A percentile compares a stretch with the other conserved stretches of the same genome.
phyloP scores from a whole-genome alignment of 441 rosid genomes.

The Eruca vesicaria region DNA sequence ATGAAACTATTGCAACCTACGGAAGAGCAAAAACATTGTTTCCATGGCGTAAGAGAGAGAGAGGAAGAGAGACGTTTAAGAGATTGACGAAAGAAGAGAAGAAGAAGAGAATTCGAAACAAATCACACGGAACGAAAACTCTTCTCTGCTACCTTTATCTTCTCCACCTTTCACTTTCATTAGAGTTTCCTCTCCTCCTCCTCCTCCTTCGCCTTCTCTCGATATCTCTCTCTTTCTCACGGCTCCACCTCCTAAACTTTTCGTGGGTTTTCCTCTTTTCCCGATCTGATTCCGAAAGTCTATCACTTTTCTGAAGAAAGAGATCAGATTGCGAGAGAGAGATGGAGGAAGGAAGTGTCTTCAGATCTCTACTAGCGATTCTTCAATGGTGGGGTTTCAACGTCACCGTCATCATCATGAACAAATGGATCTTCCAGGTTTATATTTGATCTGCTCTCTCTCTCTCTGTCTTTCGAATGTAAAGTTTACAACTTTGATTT shows the following conservation, averaged over 20 bases:
- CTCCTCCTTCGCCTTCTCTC: slow-evolving; percentile 6
- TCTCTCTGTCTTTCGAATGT: background rate
- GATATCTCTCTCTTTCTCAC: slow-evolving; percentile 9
- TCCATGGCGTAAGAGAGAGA: slow-evolving; percentile 31
- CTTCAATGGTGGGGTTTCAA: slow-evolving; percentile 97
- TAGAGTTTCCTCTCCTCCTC: slow-evolving; percentile 33
- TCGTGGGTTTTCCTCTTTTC: slow-evolving; percentile 29
- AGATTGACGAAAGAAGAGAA: slow-evolving; percentile 23
- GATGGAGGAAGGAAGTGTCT: slow-evolving; percentile 72
- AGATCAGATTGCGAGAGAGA: too few species aligned
- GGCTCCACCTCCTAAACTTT: slow-evolving; percentile 19
- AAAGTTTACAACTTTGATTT: background rate
- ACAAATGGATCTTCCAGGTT: slow-evolving; percentile 99
- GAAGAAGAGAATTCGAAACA: slow-evolving; percentile 27
- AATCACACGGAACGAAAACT: slow-evolving; percentile 52
- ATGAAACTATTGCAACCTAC: slow-evolving; percentile 14
- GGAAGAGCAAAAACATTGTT: slow-evolving; percentile 25
- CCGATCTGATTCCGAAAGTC: slow-evolving; percentile 17
- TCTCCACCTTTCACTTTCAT: slow-evolving; percentile 29
- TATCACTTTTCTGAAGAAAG: background rate
- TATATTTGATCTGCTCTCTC: slow-evolving; percentile 11
- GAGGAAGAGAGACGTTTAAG: slow-evolving; percentile 33
- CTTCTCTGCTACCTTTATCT: slow-evolving; percentile 52
- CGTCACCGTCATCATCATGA: slow-evolving; percentile 94
- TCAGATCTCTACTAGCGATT: slow-evolving; percentile 94